Percentiles rank a stretch among this genome's conserved stretches.
Conservation (phyloP, 495 filamentous ascomycete genomes). For the Sordaria brevicollis region DNA sequence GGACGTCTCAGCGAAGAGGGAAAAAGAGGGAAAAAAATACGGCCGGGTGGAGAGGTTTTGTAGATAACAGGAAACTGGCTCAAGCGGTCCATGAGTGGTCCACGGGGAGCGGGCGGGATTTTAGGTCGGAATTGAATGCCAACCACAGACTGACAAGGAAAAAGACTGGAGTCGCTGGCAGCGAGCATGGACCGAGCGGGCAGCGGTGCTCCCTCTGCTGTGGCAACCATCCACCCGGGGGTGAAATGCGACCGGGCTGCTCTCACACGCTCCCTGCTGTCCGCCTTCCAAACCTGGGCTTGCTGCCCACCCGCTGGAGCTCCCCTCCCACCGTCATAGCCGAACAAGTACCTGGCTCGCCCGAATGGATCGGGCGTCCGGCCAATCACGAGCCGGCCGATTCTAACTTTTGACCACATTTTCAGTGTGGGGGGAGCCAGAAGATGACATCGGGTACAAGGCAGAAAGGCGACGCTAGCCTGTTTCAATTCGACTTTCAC, state of each 20-base stretch:
- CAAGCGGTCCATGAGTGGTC: not conserved
- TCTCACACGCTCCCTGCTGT: not conserved
- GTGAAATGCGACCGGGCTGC: not conserved
- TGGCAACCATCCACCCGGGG: not conserved
- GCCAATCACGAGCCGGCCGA: conserved; percentile 16
- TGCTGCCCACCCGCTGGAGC: conserved; percentile 5
- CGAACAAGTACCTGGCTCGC: conserved; percentile 20
- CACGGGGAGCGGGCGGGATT: conserved; percentile 20
- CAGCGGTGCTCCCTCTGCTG: not conserved
- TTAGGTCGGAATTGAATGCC: conserved; percentile 22
- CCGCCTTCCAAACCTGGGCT: not conserved
- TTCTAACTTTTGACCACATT: conserved; percentile 10
- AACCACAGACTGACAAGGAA: conserved; percentile 7
- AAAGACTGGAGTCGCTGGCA: not conserved
- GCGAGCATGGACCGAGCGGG: not conserved
- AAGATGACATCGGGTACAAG: conserved; percentile 19
- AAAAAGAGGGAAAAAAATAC: conserved; percentile 14
- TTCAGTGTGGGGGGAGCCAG: conserved; percentile 21
- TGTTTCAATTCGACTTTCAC: conserved; percentile 6
- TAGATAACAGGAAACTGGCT: conserved; percentile 10
- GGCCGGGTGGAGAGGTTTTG: conserved; percentile 20
- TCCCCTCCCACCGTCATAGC: conserved; percentile 26
- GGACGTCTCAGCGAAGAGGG: conserved; percentile 3
- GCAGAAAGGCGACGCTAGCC: conserved; percentile 7
- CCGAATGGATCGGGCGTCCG: conserved; percentile 12